A percentile compares a stretch with the other conserved stretches of the same genome.
phyloP scores from a whole-genome alignment of 345 rosid genomes.

The Salix purpurea region DNA sequence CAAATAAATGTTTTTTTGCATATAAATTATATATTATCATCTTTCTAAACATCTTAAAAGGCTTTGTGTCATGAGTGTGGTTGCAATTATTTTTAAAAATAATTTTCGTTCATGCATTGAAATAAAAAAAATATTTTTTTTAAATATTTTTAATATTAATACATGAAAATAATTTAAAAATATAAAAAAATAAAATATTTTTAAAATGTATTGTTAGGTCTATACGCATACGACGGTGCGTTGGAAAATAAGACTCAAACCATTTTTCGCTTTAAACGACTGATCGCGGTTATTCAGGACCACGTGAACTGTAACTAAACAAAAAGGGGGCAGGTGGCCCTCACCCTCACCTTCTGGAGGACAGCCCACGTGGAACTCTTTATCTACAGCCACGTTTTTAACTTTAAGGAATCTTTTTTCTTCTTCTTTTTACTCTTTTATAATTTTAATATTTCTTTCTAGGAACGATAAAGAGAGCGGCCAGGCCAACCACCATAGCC shows the following conservation, averaged over 20 bases:
- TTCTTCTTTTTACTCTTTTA: not conserved
- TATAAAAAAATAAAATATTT: too few relatives aligned
- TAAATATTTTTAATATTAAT: too few relatives aligned
- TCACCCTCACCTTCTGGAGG: constrained; percentile 19
- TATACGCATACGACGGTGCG: too few relatives aligned
- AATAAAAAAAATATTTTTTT: too few relatives aligned
- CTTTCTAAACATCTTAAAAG: too few relatives aligned
- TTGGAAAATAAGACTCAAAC: too few relatives aligned
- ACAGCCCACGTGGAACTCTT: constrained; percentile 19
- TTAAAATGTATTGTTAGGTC: too few relatives aligned
- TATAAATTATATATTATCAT: too few relatives aligned
- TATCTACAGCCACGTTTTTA: constrained; percentile 22
- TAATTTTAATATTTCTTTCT: not conserved
- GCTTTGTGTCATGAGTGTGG: too few relatives aligned
- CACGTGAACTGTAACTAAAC: not conserved
- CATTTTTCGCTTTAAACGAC: not conserved
- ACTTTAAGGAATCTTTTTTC: constrained; percentile 15
- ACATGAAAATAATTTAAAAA: too few relatives aligned
- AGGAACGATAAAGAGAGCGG: not conserved
- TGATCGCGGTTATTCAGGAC: not conserved
- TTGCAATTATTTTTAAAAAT: too few relatives aligned
- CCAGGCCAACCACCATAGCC: constrained; percentile 9
- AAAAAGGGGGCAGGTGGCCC: not conserved
- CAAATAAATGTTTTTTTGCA: too few relatives aligned
- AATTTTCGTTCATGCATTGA: fast-evolving